Conservation (phyloP, 371 early-diverging fungal genomes). For the Capillidium heterosporum region DNA sequence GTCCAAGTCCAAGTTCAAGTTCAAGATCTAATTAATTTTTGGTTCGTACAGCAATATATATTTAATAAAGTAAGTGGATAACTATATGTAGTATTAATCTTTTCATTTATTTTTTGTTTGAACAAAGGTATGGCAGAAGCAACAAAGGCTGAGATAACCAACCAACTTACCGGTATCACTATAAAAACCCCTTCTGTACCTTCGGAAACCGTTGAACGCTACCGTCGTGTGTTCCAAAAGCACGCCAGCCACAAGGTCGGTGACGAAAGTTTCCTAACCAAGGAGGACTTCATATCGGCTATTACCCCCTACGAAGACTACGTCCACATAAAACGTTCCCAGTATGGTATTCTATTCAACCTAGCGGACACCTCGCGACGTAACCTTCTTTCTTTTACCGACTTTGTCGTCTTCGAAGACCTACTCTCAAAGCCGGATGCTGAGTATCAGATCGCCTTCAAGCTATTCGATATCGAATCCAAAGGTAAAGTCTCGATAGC, state of each 20-base stretch:
- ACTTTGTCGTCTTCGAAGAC: slow-evolving; percentile 58
- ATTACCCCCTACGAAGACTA: slow-evolving; percentile 45
- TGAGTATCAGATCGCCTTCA: slow-evolving; percentile 63
- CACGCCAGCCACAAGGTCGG: slow-evolving; percentile 38
- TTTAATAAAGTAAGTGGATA: too few species aligned
- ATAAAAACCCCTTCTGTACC: too few species aligned
- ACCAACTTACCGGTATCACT: too few species aligned
- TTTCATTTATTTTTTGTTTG: too few species aligned
- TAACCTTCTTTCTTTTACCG: slow-evolving; percentile 45
- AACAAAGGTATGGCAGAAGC: too few species aligned
- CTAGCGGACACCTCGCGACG: slow-evolving; percentile 45
- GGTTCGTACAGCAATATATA: too few species aligned
- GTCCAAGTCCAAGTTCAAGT: too few species aligned
- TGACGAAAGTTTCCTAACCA: slow-evolving; percentile 38
- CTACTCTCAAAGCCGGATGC: slow-evolving; percentile 59
- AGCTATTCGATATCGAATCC: slow-evolving; percentile 39
- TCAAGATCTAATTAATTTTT: too few species aligned
- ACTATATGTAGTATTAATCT: too few species aligned
- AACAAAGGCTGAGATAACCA: too few species aligned
- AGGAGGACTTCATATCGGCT: slow-evolving; percentile 46
- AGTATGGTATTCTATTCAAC: slow-evolving; percentile 41
- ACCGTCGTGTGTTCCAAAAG: slow-evolving; percentile 35
- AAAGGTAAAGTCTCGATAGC: slow-evolving; percentile 42
- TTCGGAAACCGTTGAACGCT: slow-evolving; percentile 14
- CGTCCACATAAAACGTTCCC: slow-evolving; percentile 33